Evolutionary conservation across 140 eudicot genomes (phyloP).

Genomic region (Senecio squalidus): DNA sequence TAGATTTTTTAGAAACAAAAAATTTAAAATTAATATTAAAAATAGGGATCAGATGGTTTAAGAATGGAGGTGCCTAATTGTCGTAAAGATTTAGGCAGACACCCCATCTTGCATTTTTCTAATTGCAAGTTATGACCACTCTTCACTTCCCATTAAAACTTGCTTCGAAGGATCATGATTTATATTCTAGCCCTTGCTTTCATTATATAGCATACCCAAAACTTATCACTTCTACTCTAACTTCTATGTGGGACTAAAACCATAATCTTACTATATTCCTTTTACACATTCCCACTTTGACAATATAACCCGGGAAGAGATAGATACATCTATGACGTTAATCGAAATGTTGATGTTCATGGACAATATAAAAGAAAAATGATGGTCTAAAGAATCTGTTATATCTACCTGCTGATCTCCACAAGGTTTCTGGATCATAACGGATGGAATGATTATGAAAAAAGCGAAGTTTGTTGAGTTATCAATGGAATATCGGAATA

Average conservation of each 20-base stretch:
- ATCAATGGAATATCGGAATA: not conserved
- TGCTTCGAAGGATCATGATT: conserved; percentile 57
- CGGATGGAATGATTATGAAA: not conserved
- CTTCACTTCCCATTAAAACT: conserved; percentile 44
- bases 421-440: not conserved
- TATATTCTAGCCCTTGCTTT: not conserved
- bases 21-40: too few species aligned
- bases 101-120: conserved; percentile 36
- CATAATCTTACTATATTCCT: too few species aligned
- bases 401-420: too few species aligned
- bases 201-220: not conserved
- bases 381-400: too few species aligned
- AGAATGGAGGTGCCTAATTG: conserved; percentile 26
- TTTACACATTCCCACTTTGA: too few species aligned
- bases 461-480: not conserved
- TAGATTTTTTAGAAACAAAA: too few species aligned
- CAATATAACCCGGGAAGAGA: too few species aligned
- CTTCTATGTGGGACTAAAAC: conserved; percentile 20
- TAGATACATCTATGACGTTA: too few species aligned
- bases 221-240: not conserved
- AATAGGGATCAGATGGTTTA: conserved; percentile 38
- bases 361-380: too few species aligned
- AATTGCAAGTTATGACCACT: conserved; percentile 52
- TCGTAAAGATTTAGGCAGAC: conserved; percentile 37
- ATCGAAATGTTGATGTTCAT: too few species aligned